Percentiles rank a stretch among this genome's conserved stretches.
phyloP scores from a whole-genome alignment of 2,329 filamentous ascomycete genomes.

The Aspergillus unguis region DNA sequence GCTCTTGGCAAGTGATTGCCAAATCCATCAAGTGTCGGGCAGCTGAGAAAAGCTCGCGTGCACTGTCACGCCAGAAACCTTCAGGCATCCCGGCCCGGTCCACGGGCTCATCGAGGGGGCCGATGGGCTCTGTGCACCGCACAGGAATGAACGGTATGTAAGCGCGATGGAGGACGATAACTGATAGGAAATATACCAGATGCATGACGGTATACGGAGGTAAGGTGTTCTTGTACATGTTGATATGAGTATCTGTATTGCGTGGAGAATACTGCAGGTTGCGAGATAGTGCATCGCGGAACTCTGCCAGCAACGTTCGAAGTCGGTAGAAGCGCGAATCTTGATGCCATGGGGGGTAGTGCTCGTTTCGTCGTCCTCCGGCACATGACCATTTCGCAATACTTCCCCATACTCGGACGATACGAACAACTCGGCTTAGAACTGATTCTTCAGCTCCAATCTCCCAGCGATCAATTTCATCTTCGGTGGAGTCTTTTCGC shows the following conservation, averaged over 20 bases:
- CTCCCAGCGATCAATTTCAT: constrained; percentile 52
- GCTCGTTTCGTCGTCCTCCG: constrained; percentile 51
- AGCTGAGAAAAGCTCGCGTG: constrained; percentile 50
- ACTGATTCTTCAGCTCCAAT: constrained; percentile 53
- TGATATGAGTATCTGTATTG: constrained; percentile 54
- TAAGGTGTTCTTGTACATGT: constrained; percentile 48
- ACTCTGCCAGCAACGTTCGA: constrained; percentile 45
- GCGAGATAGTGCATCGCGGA: constrained; percentile 51
- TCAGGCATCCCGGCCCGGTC: constrained; percentile 44
- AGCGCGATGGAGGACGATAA: constrained; percentile 54
- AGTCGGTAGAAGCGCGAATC: constrained; percentile 50
- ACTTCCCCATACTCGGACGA: constrained; percentile 55
- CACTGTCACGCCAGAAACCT: constrained; percentile 54
- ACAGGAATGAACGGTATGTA: constrained; percentile 56
- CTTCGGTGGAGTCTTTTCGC: constrained; percentile 38
- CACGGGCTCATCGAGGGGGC: constrained; percentile 51
- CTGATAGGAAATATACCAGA: constrained; percentile 52
- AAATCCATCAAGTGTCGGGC: constrained; percentile 54
- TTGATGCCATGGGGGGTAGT: constrained; percentile 52
- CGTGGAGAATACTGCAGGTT: constrained; percentile 50
- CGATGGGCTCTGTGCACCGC: constrained; percentile 48
- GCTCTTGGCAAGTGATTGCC: constrained; percentile 50
- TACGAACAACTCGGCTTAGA: constrained; percentile 53
- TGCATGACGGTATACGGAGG: constrained; percentile 56
- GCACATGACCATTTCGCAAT: constrained; percentile 55